A percentile compares a stretch with the other conserved stretches of the same genome.
These are phyloP conservation scores for Puccinia polysora DNA, from an alignment of 1,284 basidiomycete genomes.

Conservation along the genomic window DNA sequence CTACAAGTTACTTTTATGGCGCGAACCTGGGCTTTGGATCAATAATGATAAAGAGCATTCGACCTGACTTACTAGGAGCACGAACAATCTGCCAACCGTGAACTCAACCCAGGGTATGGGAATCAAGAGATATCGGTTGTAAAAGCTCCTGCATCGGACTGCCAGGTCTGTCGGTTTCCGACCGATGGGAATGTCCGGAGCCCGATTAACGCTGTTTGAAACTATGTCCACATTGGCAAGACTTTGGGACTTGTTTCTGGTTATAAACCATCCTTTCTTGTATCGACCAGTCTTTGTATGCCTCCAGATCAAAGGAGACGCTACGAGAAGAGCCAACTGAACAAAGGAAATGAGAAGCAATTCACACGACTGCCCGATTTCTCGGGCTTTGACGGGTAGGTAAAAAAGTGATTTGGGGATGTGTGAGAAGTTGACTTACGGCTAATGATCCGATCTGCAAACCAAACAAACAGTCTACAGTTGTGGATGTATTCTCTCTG, in stretches of 20 bases:
- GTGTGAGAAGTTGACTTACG: not conserved
- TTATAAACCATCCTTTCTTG: constrained; percentile 27
- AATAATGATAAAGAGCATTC: not conserved
- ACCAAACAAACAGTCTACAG: not conserved
- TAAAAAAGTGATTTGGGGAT: not conserved
- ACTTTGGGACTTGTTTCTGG: constrained; percentile 8
- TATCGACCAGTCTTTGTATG: constrained; percentile 8
- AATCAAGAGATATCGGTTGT: not conserved
- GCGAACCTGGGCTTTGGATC: not conserved
- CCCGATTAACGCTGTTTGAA: not conserved
- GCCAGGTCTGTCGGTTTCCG: not conserved
- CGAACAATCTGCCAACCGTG: constrained; percentile 11
- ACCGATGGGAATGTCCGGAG: not conserved
- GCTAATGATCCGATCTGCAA: not conserved
- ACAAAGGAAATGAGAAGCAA: not conserved
- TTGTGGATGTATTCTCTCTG: not conserved
- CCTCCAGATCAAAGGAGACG: constrained; percentile 14
- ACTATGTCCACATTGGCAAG: not conserved
- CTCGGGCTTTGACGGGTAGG: not conserved
- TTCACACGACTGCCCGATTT: not conserved
- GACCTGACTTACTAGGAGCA: constrained; percentile 20
- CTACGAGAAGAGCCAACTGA: constrained; percentile 8
- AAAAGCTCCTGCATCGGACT: not conserved
- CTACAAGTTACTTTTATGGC: not conserved
- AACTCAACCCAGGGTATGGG: constrained; percentile 5